A percentile compares a stretch with the other conserved stretches of the same genome.
Conservation (phyloP, 2,329 filamentous ascomycete species). For the Diaporthe helianthi region DNA sequence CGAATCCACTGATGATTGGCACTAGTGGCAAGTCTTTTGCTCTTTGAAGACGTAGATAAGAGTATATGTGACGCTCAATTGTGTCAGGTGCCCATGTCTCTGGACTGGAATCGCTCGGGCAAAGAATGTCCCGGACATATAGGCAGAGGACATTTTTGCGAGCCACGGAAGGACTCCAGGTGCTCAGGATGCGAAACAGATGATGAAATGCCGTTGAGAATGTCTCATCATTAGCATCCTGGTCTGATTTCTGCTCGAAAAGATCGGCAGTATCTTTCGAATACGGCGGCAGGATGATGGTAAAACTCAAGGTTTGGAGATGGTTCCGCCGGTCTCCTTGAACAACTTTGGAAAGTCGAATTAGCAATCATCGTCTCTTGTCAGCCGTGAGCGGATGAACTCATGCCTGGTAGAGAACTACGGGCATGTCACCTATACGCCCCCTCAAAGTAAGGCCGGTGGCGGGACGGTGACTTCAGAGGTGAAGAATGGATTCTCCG, state of each 20-base stretch:
- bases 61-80: neutral
- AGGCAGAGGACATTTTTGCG: neutral
- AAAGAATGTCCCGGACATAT: neutral
- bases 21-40: neutral
- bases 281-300: neutral
- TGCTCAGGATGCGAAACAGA: neutral
- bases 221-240: neutral
- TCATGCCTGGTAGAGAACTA: neutral
- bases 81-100: neutral
- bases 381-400: neutral
- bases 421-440: neutral
- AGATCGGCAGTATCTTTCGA: neutral
- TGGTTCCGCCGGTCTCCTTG: neutral
- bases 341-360: neutral
- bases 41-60: neutral
- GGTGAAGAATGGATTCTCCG: neutral
- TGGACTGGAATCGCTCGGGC: neutral
- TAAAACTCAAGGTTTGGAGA: neutral
- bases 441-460: neutral
- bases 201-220: neutral
- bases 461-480: neutral
- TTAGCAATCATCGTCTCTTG: neutral
- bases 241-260: neutral
- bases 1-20: neutral
- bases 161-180: neutral